phyloP scores from a whole-genome alignment of 2,329 filamentous ascomycete species.

The Talaromyces atroroseus region DNA sequence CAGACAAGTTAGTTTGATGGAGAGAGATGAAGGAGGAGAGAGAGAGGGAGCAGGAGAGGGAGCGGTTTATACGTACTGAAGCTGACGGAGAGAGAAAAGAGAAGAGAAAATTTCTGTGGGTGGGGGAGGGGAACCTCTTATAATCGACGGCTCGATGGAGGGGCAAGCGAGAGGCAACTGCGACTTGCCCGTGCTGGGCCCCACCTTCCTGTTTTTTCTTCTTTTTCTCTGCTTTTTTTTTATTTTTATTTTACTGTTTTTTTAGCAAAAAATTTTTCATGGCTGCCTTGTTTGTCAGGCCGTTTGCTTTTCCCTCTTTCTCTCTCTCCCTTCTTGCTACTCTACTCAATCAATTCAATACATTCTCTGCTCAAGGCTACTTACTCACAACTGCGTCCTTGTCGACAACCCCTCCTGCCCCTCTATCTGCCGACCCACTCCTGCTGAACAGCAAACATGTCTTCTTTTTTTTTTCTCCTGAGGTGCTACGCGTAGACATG shows the following conservation, averaged over 20 bases:
- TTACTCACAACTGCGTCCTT: no score
- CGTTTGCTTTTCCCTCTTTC: not conserved
- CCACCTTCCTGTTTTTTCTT: conserved; percentile 17
- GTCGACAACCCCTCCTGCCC: not conserved
- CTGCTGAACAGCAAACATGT: not conserved
- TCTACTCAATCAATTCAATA: no score
- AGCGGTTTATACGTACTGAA: conserved; percentile 42
- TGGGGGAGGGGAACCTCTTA: conserved; percentile 42
- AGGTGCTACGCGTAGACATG: no score
- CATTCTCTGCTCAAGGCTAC: no score
- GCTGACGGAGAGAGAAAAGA: conserved; percentile 37
- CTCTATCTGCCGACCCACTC: not conserved
- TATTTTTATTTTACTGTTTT: no score
- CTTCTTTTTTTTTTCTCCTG: no score
- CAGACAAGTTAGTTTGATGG: conserved; percentile 20
- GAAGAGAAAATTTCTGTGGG: conserved; percentile 34
- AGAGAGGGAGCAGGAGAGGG: conserved; percentile 17
- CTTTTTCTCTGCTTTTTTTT: no score
- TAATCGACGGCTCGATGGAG: conserved; percentile 32
- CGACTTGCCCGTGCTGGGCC: conserved; percentile 22
- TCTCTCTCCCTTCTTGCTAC: not conserved
- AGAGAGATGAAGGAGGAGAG: conserved; percentile 17
- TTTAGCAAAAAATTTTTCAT: conserved; percentile 21
- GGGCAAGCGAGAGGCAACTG: conserved; percentile 39
- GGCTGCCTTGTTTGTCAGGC: conserved; percentile 1